Percentiles rank a stretch among this genome's conserved stretches.
phyloP scores from a whole-genome alignment of 108 stramenopile species.

The Chaetoceros muelleri region DNA sequence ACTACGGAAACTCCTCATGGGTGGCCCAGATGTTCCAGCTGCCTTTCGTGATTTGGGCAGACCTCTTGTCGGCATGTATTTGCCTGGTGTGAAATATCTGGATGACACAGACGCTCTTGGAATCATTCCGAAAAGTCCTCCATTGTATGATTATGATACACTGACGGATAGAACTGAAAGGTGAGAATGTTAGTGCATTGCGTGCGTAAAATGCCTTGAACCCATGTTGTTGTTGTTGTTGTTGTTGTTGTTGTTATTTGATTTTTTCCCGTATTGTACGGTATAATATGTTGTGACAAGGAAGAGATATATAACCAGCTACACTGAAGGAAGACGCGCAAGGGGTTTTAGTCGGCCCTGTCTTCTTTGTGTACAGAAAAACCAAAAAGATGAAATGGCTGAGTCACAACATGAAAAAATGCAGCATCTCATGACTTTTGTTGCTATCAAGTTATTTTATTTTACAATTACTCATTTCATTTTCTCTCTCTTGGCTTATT shows the following conservation, averaged over 20 bases:
- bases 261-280: too few species aligned
- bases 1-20: constrained; percentile 45
- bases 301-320: neutral
- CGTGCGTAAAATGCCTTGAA: too few species aligned
- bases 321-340: neutral
- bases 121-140: constrained; percentile 54
- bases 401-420: neutral
- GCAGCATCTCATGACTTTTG: too few species aligned
- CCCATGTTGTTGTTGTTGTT: neutral
- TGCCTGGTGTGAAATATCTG: constrained; percentile 19
- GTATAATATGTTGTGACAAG: too few species aligned
- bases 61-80: constrained; percentile 74
- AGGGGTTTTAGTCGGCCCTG: neutral
- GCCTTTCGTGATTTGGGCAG: constrained; percentile 65
- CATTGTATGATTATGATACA: constrained; percentile 58
- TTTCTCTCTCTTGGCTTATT: too few species aligned
- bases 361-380: neutral
- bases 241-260: neutral
- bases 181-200: neutral
- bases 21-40: constrained; percentile 46
- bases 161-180: constrained; percentile 77
- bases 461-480: neutral
- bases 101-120: constrained; percentile 34
- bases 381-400: neutral
- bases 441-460: neutral